Conservation (phyloP, 495 filamentous ascomycete genomes). For the Delitschia confertaspora region DNA sequence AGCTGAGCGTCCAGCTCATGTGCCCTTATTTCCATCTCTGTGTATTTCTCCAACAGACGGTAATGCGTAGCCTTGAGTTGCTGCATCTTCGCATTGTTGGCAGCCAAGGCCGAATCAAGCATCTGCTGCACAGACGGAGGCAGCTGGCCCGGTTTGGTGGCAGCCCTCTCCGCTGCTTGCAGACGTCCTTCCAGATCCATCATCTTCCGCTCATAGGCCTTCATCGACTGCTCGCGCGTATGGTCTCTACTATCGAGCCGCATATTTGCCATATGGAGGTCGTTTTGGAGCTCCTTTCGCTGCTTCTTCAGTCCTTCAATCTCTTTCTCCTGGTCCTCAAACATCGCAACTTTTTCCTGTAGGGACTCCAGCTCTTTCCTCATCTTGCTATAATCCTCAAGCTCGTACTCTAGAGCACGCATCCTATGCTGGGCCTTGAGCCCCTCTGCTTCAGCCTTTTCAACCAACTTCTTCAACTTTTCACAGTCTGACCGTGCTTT, state of each 20-base stretch:
- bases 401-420: constrained; percentile 47
- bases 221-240: constrained; percentile 41
- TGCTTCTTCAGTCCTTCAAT: constrained; percentile 43
- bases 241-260: constrained; percentile 45
- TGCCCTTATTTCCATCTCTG: constrained; percentile 32
- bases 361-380: constrained; percentile 49
- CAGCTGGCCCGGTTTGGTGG: constrained; percentile 21
- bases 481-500: constrained; percentile 45
- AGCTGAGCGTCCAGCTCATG: constrained; percentile 27
- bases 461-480: constrained; percentile 48
- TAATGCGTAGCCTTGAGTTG: constrained; percentile 41
- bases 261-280: constrained; percentile 44
- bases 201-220: constrained; percentile 41
- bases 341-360: constrained; percentile 45
- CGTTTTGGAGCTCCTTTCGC: constrained; percentile 43
- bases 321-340: constrained; percentile 50
- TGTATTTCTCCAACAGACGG: constrained; percentile 34
- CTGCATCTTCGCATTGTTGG: constrained; percentile 37
- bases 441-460: constrained; percentile 53
- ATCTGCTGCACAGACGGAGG: constrained; percentile 37
- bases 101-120: constrained; percentile 42
- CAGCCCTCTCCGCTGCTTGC: constrained; percentile 28
- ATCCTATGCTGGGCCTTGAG: constrained; percentile 50
- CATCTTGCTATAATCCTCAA: constrained; percentile 52
- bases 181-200: constrained; percentile 37